phyloP scores from a whole-genome alignment of 495 filamentous ascomycete species.

The Tetracladium setigerum region DNA sequence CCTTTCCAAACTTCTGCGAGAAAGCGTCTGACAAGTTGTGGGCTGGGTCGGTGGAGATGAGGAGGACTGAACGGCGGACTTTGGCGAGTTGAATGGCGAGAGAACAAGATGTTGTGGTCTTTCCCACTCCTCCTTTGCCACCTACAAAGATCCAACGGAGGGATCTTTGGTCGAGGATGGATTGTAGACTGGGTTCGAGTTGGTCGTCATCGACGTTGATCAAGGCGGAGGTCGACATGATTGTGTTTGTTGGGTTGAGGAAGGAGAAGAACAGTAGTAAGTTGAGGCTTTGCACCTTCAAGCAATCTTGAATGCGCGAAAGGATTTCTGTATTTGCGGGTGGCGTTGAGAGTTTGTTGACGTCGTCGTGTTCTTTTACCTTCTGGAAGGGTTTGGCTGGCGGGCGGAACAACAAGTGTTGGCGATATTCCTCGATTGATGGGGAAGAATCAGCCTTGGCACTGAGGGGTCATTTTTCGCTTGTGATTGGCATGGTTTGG shows the following conservation, averaged over 20 bases:
- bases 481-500: no score
- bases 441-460: no score
- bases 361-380: conserved; percentile 6
- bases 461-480: no score
- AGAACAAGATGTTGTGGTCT: conserved; percentile 97
- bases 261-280: not conserved
- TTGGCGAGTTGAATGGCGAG: conserved; percentile 97
- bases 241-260: conserved; percentile 28
- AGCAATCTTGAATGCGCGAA: conserved; percentile 10
- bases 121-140: conserved; percentile 98
- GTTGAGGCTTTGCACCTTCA: no score
- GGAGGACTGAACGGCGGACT: conserved; percentile 86
- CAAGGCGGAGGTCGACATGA: conserved; percentile 35
- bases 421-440: no score
- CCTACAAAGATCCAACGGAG: conserved; percentile 99
- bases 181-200: conserved; percentile 88
- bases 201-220: conserved; percentile 62
- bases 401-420: no score
- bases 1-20: conserved; percentile 98
- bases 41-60: conserved; percentile 97
- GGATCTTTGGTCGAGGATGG: conserved; percentile 85
- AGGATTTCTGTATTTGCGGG: conserved; percentile 13
- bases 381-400: conserved; percentile 3
- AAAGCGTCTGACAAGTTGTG: conserved; percentile 99
- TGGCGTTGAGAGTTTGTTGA: conserved; percentile 7